Evolutionary conservation across 2,329 filamentous ascomycete genomes (phyloP).

Genomic region (Curvularia sp.): DNA sequence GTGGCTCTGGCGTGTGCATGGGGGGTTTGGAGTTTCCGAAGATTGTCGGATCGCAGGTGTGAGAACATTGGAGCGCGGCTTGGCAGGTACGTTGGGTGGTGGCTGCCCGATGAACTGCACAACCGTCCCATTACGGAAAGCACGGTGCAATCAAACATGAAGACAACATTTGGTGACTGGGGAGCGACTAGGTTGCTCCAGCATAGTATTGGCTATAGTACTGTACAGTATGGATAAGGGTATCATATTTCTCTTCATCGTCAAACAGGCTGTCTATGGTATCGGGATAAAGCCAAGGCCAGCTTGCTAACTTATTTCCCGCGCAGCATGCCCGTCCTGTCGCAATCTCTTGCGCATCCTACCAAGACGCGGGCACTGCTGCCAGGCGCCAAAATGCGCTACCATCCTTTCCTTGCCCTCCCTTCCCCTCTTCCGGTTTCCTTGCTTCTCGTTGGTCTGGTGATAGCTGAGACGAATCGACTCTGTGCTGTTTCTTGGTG

Average conservation of each 20-base stretch:
- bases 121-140: no score
- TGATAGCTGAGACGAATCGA: not conserved
- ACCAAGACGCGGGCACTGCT: not conserved
- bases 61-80: not conserved
- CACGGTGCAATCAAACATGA: not conserved
- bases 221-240: conserved; percentile 13
- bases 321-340: not conserved
- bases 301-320: conserved; percentile 10
- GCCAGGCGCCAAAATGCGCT: conserved; percentile 7
- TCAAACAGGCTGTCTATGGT: conserved; percentile 14
- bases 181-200: not conserved
- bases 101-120: no score
- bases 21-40: conserved; percentile 9
- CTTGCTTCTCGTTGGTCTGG: not conserved
- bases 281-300: conserved; percentile 13
- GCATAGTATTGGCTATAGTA: conserved; percentile 6
- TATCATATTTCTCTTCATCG: conserved; percentile 9
- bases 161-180: not conserved
- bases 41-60: conserved; percentile 13
- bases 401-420: not conserved
- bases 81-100: conserved; percentile 2
- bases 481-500: not conserved
- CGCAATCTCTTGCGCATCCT: not conserved
- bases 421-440: not conserved
- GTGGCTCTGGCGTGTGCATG: not conserved